These are phyloP conservation scores for Neoboletus subvelutipes DNA, from an alignment of 768 basidiomycete genomes.

Conservation along the genomic window DNA sequence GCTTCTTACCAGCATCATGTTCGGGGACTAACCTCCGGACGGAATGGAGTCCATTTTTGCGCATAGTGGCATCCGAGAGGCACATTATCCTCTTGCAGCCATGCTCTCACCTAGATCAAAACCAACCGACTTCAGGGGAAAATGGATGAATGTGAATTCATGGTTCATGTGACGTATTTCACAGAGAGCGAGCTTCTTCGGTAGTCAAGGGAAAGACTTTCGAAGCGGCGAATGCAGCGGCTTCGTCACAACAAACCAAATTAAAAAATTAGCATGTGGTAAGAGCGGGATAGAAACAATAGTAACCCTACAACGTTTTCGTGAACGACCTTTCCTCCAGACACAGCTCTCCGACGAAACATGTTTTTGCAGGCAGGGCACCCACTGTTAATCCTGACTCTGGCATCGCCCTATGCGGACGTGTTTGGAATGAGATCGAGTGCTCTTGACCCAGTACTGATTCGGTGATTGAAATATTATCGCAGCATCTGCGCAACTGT, in stretches of 20 bases:
- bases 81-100: neutral
- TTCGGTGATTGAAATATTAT: neutral
- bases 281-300: neutral
- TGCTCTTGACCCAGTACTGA: slow-evolving; percentile 2
- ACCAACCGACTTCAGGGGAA: neutral
- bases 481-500: neutral
- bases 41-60: neutral
- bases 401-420: neutral
- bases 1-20: neutral
- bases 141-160: neutral
- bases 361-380: neutral
- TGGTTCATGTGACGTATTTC: no score
- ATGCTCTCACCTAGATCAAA: neutral
- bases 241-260: neutral
- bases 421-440: slow-evolving; percentile 1
- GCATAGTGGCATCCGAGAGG: neutral
- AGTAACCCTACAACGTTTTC: neutral
- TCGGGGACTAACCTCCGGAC: neutral
- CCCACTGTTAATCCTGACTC: slow-evolving; percentile 5
- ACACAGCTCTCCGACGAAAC: neutral
- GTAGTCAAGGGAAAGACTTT: neutral
- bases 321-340: slow-evolving; percentile 18
- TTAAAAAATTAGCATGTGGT: neutral
- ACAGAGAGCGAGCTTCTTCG: neutral
- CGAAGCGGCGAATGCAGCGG: neutral